phyloP scores from a whole-genome alignment of 805 yeast genomes.

The Barnettozyma pratensis region DNA sequence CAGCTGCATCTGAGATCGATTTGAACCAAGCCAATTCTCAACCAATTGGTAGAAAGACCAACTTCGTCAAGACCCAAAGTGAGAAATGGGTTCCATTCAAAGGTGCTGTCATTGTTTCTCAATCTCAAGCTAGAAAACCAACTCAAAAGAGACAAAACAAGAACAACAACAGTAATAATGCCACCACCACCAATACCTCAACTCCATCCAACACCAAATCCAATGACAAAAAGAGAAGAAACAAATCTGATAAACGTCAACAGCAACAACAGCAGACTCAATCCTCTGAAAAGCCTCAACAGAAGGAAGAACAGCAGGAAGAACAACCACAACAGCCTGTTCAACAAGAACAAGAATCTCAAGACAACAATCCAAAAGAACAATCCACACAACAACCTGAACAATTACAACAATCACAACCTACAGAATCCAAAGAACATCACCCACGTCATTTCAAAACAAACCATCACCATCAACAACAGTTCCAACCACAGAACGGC shows the following conservation, averaged over 20 bases:
- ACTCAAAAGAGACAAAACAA: slow-evolving; percentile 20
- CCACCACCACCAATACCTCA: slow-evolving; percentile 2
- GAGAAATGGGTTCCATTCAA: slow-evolving; percentile 74
- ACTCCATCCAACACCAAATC: slow-evolving; percentile 3
- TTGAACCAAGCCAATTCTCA: background rate
- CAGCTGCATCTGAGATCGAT: slow-evolving; percentile 31
- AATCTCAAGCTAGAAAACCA: slow-evolving; percentile 21
- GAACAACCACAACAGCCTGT: slow-evolving; percentile 4
- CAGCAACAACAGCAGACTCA: slow-evolving; percentile 3
- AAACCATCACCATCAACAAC: slow-evolving; percentile 10
- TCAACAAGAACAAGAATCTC: slow-evolving; percentile 8
- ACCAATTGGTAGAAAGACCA: slow-evolving; percentile 8
- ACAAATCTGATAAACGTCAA: slow-evolving; percentile 20
- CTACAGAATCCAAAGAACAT: slow-evolving; percentile 1
- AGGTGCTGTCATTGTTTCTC: slow-evolving; percentile 45
- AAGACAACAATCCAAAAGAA: slow-evolving; percentile 8
- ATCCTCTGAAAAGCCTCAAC: slow-evolving; percentile 5
- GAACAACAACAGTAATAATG: slow-evolving; percentile 6
- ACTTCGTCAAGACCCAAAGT: slow-evolving; percentile 28
- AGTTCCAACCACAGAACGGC: slow-evolving; percentile 13
- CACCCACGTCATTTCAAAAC: slow-evolving; percentile 18
- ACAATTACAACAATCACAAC: slow-evolving; percentile 9
- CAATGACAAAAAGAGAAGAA: slow-evolving; percentile 24
- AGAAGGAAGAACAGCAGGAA: background rate
- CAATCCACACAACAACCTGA: slow-evolving; percentile 6